phyloP scores from a whole-genome alignment of 2,329 filamentous ascomycete species.

The Scopulariopsis brevicaulis region DNA sequence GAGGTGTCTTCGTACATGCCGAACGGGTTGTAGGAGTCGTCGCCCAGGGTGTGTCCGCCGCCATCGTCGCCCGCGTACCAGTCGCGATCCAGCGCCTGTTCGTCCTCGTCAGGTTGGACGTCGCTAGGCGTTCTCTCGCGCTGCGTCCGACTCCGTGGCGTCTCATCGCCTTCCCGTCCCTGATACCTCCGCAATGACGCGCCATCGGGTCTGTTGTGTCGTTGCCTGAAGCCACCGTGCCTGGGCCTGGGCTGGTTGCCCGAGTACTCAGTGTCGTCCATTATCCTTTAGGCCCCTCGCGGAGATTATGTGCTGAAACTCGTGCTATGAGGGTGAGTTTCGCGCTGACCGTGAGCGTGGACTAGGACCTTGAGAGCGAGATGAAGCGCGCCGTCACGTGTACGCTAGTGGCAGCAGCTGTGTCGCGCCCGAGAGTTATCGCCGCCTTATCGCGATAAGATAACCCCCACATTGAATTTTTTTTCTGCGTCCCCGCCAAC shows the following conservation, averaged over 20 bases:
- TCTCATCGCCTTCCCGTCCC: conserved; percentile 1
- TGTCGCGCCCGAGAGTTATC: background rate
- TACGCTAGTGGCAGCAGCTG: conserved; percentile 1
- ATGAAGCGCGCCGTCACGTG: background rate
- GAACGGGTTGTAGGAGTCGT: conserved; percentile 89
- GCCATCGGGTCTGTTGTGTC: conserved; percentile 17
- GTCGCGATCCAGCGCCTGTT: conserved; percentile 70
- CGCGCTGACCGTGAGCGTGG: background rate
- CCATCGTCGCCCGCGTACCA: conserved; percentile 88
- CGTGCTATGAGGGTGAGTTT: background rate
- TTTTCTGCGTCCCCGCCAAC: conserved; percentile 4
- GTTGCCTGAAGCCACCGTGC: conserved; percentile 20
- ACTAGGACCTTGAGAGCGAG: background rate
- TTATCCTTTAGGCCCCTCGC: conserved; percentile 9
- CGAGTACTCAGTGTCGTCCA: conserved; percentile 22
- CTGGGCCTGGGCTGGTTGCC: conserved; percentile 27
- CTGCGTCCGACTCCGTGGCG: background rate
- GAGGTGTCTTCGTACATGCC: conserved; percentile 63
- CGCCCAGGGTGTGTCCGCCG: conserved; percentile 71
- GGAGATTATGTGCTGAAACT: background rate
- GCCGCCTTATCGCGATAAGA: conserved; percentile 3
- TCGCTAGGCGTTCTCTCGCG: conserved; percentile 36
- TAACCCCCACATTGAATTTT: conserved; percentile 3
- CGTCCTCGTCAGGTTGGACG: conserved; percentile 46
- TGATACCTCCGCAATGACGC: conserved; percentile 5